A percentile compares a stretch with the other conserved stretches of the same genome.
Evolutionary conservation across 805 yeast species (phyloP).

Genomic region (Saturnispora sanitii): DNA sequence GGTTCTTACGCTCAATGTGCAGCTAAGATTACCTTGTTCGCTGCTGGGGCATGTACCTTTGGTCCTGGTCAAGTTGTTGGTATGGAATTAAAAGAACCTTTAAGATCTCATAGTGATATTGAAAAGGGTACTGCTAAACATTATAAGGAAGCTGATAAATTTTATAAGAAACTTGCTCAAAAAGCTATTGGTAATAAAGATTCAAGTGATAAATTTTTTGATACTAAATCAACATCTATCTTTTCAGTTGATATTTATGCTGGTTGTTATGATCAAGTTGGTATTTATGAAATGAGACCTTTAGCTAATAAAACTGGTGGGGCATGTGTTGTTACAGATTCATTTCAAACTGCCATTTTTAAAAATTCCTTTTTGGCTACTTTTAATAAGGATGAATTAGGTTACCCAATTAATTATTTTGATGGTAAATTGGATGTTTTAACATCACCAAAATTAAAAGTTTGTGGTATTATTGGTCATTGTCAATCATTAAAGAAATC

Average conservation of each 20-base stretch:
- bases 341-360: constrained; percentile 90
- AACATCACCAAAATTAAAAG: constrained; percentile 78
- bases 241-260: constrained; percentile 87
- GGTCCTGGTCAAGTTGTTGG: constrained; percentile 94
- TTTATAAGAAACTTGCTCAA: constrained; percentile 63
- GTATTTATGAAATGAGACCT: constrained; percentile 87
- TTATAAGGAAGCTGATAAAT: constrained; percentile 75
- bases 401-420: constrained; percentile 80
- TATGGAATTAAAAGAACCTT: constrained; percentile 85
- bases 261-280: constrained; percentile 94
- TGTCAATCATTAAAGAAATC: constrained; percentile 66
- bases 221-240: constrained; percentile 38
- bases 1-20: constrained; percentile 78
- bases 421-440: constrained; percentile 82
- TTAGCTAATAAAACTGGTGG: constrained; percentile 86
- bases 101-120: constrained; percentile 94
- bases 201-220: constrained; percentile 28
- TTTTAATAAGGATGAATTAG: constrained; percentile 80
- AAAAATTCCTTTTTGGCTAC: constrained; percentile 84
- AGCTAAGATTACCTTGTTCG: constrained; percentile 79
- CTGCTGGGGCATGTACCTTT: constrained; percentile 93
- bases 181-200: constrained; percentile 45
- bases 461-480: constrained; percentile 90
- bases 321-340: constrained; percentile 76
- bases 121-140: constrained; percentile 86